These are phyloP conservation scores for Agapanthus africanus DNA, from an alignment of 106 monocot species.

Conservation along the genomic window DNA sequence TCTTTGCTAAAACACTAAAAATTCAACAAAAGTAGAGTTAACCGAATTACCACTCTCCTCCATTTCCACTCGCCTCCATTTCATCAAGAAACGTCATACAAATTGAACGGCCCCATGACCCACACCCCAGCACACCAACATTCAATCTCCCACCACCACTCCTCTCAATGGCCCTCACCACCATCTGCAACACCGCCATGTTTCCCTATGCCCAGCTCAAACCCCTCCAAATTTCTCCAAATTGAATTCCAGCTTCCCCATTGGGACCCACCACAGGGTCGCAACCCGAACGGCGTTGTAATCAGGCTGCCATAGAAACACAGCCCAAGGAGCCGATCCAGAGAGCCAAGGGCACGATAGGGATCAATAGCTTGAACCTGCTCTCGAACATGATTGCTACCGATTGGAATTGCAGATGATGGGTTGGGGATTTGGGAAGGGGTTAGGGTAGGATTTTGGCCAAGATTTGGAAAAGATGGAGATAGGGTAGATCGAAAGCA, in stretches of 20 bases:
- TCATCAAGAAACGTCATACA: conserved; percentile 62
- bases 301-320: no score
- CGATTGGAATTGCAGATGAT: no score
- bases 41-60: conserved; percentile 32
- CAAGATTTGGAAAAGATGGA: no score
- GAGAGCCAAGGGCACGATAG: no score
- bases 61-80: conserved; percentile 41
- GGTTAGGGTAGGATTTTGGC: no score
- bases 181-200: conserved; percentile 48
- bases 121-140: conserved; percentile 39
- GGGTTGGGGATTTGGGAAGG: no score
- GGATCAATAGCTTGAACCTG: no score
- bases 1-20: no score
- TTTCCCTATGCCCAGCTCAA: conserved; percentile 49
- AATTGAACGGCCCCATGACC: conserved; percentile 68
- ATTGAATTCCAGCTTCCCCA: conserved; percentile 20
- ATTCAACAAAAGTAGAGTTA: no score
- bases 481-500: no score
- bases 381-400: no score
- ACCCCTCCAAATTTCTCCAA: conserved; percentile 58
- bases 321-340: no score
- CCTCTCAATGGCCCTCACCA: conserved; percentile 34
- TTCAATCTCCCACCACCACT: conserved; percentile 54
- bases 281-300: not conserved
- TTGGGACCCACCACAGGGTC: not conserved